phyloP scores from a whole-genome alignment of 805 yeast genomes.

The Hanseniaspora lindneri region DNA sequence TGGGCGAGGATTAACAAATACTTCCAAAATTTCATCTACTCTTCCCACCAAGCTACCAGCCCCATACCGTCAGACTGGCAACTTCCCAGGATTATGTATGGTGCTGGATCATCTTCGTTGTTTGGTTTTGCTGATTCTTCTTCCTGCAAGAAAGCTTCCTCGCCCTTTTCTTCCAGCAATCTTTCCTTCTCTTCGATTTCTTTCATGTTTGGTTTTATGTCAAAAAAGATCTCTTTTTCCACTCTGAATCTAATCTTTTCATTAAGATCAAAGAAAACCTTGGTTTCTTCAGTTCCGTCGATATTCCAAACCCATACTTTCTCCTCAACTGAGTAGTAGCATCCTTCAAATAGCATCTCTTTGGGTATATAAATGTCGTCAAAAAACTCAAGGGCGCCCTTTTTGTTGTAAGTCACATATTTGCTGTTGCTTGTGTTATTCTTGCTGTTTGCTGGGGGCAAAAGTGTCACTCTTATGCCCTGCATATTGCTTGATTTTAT shows the following conservation, averaged over 20 bases:
- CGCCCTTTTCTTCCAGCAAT: constrained; percentile 21
- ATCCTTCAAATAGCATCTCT: constrained; percentile 64
- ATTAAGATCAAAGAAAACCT: constrained; percentile 73
- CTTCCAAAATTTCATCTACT: too few relatives aligned
- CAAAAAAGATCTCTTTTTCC: constrained; percentile 77
- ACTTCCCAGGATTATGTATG: constrained; percentile 76
- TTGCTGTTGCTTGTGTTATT: constrained; percentile 10
- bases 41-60: constrained; percentile 90
- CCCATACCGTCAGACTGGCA: constrained; percentile 98
- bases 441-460: constrained; percentile 10
- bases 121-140: constrained; percentile 21
- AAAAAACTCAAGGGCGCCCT: constrained; percentile 55
- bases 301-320: constrained; percentile 86
- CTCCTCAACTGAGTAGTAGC: constrained; percentile 56
- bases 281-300: constrained; percentile 44
- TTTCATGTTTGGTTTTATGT: constrained; percentile 62
- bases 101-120: constrained; percentile 43
- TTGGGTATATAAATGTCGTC: constrained; percentile 87
- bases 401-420: constrained; percentile 31
- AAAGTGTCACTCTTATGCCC: constrained; percentile 53
- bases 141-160: constrained; percentile 18
- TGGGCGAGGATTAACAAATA: too few relatives aligned
- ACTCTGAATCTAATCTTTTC: constrained; percentile 86
- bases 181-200: constrained; percentile 34
- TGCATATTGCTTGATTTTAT: constrained; percentile 76